These are phyloP conservation scores for Xylariaceae sp. DNA, from an alignment of 2,329 filamentous ascomycete genomes.

Conservation along the genomic window DNA sequence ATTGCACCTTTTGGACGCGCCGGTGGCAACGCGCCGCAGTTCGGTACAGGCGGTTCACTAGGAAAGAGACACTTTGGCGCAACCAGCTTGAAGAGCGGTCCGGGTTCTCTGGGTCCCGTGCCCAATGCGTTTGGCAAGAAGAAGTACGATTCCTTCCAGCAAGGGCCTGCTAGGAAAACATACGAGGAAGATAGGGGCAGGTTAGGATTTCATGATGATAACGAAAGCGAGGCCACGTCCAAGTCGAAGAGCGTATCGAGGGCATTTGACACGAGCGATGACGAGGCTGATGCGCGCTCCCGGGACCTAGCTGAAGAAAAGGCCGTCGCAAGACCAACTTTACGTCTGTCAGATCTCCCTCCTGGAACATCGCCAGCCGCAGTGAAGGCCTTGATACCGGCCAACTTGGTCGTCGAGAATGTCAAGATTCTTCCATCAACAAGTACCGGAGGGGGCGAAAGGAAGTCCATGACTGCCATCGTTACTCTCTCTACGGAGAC, in stretches of 20 bases:
- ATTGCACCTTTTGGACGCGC: constrained; percentile 22
- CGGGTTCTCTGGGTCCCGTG: constrained; percentile 54
- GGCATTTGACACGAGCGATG: constrained; percentile 66
- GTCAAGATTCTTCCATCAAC: constrained; percentile 62
- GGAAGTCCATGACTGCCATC: constrained; percentile 70
- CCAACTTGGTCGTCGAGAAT: constrained; percentile 61
- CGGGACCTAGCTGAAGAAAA: constrained; percentile 51
- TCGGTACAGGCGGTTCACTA: constrained; percentile 31
- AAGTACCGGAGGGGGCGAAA: constrained; percentile 51
- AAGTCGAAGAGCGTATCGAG: constrained; percentile 57
- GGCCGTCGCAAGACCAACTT: constrained; percentile 56
- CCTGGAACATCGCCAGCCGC: constrained; percentile 54
- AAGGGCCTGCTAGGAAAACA: constrained; percentile 32
- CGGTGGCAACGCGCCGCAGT: constrained; percentile 28
- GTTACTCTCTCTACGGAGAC: constrained; percentile 77
- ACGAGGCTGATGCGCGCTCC: constrained; percentile 44
- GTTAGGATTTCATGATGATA: constrained; percentile 39
- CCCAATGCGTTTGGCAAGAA: constrained; percentile 49
- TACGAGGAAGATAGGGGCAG: constrained; percentile 31
- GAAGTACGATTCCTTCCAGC: constrained; percentile 44
- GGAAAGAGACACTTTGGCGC: constrained; percentile 62
- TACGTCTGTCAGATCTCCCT: constrained; percentile 57
- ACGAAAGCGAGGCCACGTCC: constrained; percentile 30
- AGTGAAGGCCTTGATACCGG: constrained; percentile 54
- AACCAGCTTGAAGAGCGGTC: constrained; percentile 53